phyloP scores from a whole-genome alignment of 768 basidiomycete genomes.

The Rhodotorula graminis region DNA sequence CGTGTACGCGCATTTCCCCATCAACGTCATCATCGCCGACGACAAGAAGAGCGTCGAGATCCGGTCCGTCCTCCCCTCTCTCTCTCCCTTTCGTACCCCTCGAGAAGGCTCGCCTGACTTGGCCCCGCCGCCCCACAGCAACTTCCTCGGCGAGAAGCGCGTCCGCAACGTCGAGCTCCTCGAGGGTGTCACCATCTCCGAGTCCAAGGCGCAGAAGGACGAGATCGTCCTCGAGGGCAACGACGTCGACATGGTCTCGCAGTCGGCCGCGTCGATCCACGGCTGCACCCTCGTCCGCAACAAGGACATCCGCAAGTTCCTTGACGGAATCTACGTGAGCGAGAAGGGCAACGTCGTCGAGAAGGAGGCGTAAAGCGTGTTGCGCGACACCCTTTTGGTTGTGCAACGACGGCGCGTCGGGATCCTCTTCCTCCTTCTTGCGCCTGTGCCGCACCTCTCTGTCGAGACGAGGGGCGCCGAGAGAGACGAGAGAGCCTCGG shows the following conservation, averaged over 20 bases:
- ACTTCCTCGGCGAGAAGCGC: constrained; percentile 57
- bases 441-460: too few relatives aligned
- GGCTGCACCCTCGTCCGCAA: constrained; percentile 94
- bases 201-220: constrained; percentile 89
- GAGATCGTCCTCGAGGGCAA: constrained; percentile 51
- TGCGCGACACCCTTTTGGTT: too few relatives aligned
- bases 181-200: constrained; percentile 71
- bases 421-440: too few relatives aligned
- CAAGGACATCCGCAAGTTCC: constrained; percentile 86
- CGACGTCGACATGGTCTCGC: constrained; percentile 82
- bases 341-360: too few relatives aligned
- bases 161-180: constrained; percentile 91
- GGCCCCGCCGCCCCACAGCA: constrained; percentile 4
- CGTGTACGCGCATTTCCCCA: constrained; percentile 99
- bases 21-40: constrained; percentile 79
- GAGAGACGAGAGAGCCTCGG: too few relatives aligned
- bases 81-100: not conserved
- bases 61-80: constrained; percentile 61
- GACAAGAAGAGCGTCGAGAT: constrained; percentile 71
- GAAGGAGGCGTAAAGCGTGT: too few relatives aligned
- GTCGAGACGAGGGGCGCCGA: too few relatives aligned
- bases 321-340: not conserved
- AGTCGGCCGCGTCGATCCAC: constrained; percentile 98
- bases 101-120: not conserved
- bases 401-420: too few relatives aligned